A percentile compares a stretch with the other conserved stretches of the same genome.
phyloP scores from a whole-genome alignment of 2,329 filamentous ascomycete species.

The Pezicula neosporulosa region DNA sequence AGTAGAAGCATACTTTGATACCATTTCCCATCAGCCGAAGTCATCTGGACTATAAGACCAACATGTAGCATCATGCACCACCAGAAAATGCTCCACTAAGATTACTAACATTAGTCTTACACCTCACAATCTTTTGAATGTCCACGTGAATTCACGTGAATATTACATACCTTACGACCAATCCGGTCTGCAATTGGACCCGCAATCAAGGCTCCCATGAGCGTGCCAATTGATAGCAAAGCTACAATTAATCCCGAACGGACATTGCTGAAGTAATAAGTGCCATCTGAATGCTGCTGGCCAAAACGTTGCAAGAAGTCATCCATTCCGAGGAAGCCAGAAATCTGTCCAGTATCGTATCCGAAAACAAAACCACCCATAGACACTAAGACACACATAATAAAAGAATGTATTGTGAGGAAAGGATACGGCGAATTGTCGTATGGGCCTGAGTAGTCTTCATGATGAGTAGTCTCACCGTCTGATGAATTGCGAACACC shows the following conservation, averaged over 20 bases:
- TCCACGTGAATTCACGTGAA: too few relatives aligned
- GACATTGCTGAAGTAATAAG: constrained; percentile 48
- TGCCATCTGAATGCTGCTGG: constrained; percentile 23
- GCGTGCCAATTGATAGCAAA: constrained; percentile 68
- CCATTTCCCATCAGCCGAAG: constrained; percentile 20
- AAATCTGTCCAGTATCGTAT: constrained; percentile 75
- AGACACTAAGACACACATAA: constrained; percentile 20
- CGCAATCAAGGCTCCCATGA: constrained; percentile 73
- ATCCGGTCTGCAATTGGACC: constrained; percentile 63
- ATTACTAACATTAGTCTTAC: too few relatives aligned
- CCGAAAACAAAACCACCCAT: constrained; percentile 35
- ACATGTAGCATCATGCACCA: constrained; percentile 55
- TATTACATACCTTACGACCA: constrained; percentile 40
- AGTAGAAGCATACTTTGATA: constrained; percentile 1
- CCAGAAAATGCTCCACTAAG: constrained; percentile 46
- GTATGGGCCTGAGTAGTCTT: constrained; percentile 10
- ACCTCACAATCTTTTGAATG: too few relatives aligned
- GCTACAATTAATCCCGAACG: constrained; percentile 59
- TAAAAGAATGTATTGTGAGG: constrained; percentile 17
- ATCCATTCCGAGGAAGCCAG: constrained; percentile 55
- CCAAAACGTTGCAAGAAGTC: constrained; percentile 52
- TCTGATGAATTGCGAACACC: constrained; percentile 3
- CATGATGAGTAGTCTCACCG: constrained; percentile 9
- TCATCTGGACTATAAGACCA: constrained; percentile 64
- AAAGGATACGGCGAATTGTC: constrained; percentile 12